Evolutionary conservation across 306 rosid genomes (phyloP), one percentile per base, ranked within the genome.

Genomic region (Sophora flavescens): DNA sequence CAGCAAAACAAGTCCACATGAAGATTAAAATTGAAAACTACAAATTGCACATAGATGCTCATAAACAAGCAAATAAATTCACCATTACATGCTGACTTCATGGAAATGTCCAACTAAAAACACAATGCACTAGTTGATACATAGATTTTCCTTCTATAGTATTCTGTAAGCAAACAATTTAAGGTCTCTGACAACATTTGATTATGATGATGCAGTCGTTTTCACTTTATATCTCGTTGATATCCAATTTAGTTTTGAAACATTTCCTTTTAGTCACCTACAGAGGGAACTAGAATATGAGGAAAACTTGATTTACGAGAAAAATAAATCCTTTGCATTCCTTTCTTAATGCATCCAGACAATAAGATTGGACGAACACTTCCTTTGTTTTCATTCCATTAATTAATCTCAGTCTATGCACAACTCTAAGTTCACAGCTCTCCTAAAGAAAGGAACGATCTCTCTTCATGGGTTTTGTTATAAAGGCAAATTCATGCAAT

Each of bases 1-100:
- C 42, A 78, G 38, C 68, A n/a, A 63, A 63, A 74, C 47, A 66
- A 68, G 41, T 47, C 60, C 79, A 45, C 33, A 17, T 30, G 48
- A 63, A 70, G 57, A 53, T 41, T 66, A 68, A 6, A 17, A 4
- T 38, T 32, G 33, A 63, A 44, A 51, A 64, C 32, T 44, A 45
- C 56, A 42, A 30, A 56, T 33, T 13, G 4, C 22, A 54, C 18
- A 3, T 15, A 14, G 15, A 63, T 52, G 74, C 70, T 47, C 39
- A 39, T 17, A 6, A 15, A 38, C 17, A 52, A 22, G 22, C 5
- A 59, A 68, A 45, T 44, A 12, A 30, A 56, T 77, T 42, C 17
- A 13, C 60, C 14, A 13, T n/a, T 17, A 38, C 22, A 22, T n/a
- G 51, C 72, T 52, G 54, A 53, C 26, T 16, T 53, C 14, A 16